Conservation (phyloP, 2,329 filamentous ascomycete genomes). For the Ascosphaera aggregata region DNA sequence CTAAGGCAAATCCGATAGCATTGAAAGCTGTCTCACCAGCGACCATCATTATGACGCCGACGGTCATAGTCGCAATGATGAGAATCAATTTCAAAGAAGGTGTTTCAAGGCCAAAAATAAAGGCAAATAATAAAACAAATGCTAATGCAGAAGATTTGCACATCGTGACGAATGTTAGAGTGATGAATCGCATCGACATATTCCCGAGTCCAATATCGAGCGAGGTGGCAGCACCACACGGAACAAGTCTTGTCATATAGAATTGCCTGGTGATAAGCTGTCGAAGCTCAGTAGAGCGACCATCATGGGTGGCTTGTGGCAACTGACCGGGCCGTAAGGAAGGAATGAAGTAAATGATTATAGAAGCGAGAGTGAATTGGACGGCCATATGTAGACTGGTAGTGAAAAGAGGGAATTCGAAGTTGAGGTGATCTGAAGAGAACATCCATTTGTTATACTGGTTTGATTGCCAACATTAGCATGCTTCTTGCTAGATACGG, state of each 20-base stretch:
- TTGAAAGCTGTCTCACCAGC: slow-evolving; percentile 84
- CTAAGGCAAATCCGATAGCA: slow-evolving; percentile 63
- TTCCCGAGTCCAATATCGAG: slow-evolving; percentile 93
- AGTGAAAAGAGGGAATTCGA: slow-evolving; percentile 85
- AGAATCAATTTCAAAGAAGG: slow-evolving; percentile 65
- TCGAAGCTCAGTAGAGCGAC: slow-evolving; percentile 22
- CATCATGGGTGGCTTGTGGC: slow-evolving; percentile 11
- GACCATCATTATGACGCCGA: slow-evolving; percentile 94
- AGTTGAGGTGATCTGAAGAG: slow-evolving; percentile 59
- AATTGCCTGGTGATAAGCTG: slow-evolving; percentile 67
- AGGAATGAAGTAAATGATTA: slow-evolving; percentile 64
- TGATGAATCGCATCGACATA: slow-evolving; percentile 87
- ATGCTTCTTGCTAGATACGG: slow-evolving; percentile 1
- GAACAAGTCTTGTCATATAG: slow-evolving; percentile 76
- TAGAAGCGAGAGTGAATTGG: slow-evolving; percentile 57
- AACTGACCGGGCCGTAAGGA: slow-evolving; percentile 43
- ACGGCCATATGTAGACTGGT: slow-evolving; percentile 91
- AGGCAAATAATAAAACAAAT: slow-evolving; percentile 88
- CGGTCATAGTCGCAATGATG: slow-evolving; percentile 80
- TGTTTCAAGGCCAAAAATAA: slow-evolving; percentile 73
- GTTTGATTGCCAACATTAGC: background rate
- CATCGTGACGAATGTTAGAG: slow-evolving; percentile 96
- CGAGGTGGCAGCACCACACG: slow-evolving; percentile 78
- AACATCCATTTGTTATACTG: slow-evolving; percentile 99
- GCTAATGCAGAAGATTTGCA: slow-evolving; percentile 93